Conservation (phyloP, 371 early-diverging fungal genomes). For the Haplosporangium sp. region DNA sequence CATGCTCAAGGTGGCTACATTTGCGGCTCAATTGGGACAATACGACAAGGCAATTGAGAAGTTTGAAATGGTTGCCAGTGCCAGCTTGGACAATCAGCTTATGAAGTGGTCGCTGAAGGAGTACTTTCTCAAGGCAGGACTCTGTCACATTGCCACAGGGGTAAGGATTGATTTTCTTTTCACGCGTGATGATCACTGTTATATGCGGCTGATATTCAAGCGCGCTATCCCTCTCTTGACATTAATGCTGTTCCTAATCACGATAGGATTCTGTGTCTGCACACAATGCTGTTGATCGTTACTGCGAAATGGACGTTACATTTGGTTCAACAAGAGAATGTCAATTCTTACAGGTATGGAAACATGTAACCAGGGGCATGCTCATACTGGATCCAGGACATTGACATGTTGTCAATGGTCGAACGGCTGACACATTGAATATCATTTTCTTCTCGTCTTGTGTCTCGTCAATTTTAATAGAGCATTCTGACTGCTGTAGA, state of each 20-base stretch:
- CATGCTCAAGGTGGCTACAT: constrained; percentile 88
- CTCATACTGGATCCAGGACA: not conserved
- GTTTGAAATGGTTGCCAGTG: constrained; percentile 87
- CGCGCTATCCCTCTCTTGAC: too few species aligned
- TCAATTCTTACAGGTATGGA: constrained; percentile 75
- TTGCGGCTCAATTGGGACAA: constrained; percentile 90
- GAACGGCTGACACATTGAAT: too few species aligned
- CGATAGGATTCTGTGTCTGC: constrained; percentile 78
- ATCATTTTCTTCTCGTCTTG: too few species aligned
- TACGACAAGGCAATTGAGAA: constrained; percentile 89
- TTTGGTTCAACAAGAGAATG: constrained; percentile 90
- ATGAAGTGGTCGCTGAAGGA: constrained; percentile 95
- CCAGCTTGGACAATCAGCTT: constrained; percentile 86
- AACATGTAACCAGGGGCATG: not conserved
- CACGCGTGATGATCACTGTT: not conserved
- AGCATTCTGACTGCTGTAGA: constrained; percentile 81
- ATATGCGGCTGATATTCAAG: not conserved
- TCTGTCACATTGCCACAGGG: constrained; percentile 84
- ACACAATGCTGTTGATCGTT: constrained; percentile 78
- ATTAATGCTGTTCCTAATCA: too few species aligned
- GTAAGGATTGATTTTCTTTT: constrained; percentile 49
- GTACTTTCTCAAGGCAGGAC: constrained; percentile 93
- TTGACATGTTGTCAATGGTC: too few species aligned
- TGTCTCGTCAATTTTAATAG: constrained; percentile 38
- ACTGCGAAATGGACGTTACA: constrained; percentile 85